Percentiles rank a stretch among this genome's conserved stretches.
Evolutionary conservation across 179 eudicot species (phyloP).

Genomic region (Beta corolliflora): DNA sequence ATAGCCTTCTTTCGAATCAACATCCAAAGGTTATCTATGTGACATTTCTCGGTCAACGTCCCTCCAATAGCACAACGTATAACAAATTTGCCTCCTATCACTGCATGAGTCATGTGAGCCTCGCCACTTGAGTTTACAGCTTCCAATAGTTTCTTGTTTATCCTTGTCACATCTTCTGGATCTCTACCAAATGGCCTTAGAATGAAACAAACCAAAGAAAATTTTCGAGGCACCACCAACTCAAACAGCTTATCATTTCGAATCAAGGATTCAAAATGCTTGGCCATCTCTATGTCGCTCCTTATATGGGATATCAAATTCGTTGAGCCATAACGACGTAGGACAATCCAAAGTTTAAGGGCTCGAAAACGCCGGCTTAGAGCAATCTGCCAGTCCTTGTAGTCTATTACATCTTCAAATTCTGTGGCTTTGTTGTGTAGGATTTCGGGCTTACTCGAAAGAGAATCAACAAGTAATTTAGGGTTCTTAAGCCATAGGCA

Average conservation of each 20-base stretch:
- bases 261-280: slow-evolving; percentile 33
- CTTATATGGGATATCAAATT: slow-evolving; percentile 30
- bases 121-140: slow-evolving; percentile 30
- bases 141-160: slow-evolving; percentile 27
- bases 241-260: slow-evolving; percentile 31
- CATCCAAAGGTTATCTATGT: slow-evolving; percentile 31
- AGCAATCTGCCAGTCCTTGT: slow-evolving; percentile 46
- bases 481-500: slow-evolving; percentile 42
- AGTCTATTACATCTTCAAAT: slow-evolving; percentile 33
- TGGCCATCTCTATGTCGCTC: slow-evolving; percentile 30
- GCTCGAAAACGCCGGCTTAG: slow-evolving; percentile 37
- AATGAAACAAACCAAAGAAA: slow-evolving; percentile 40
- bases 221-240: slow-evolving; percentile 34
- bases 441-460: slow-evolving; percentile 31
- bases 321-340: slow-evolving; percentile 31
- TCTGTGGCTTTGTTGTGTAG: slow-evolving; percentile 22
- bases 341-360: slow-evolving; percentile 42
- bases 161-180: not conserved
- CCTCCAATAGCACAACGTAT: slow-evolving; percentile 42
- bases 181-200: not conserved
- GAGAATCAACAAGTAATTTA: slow-evolving; percentile 13
- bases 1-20: slow-evolving; percentile 28
- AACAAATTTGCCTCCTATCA: slow-evolving; percentile 22
- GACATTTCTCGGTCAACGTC: slow-evolving; percentile 25
- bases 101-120: slow-evolving; percentile 31